Base-by-base conservation (phyloP, 495 filamentous ascomycete species). In the Astrocystis sublimbata region DNA sequence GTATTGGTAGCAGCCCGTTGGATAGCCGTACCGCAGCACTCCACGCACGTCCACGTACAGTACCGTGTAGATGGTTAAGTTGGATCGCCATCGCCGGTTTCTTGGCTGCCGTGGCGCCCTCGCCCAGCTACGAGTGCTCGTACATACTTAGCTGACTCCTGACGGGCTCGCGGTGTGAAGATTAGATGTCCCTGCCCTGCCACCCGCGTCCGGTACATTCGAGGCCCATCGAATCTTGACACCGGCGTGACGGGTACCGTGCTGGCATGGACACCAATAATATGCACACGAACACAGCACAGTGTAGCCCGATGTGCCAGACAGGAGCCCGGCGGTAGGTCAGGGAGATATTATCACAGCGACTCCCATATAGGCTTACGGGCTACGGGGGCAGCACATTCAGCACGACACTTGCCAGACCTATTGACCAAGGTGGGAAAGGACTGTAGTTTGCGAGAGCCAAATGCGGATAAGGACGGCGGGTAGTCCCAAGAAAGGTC, bases 81-180 rank as follows among this genome's bases (percentile, higher is more conserved):
- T 45, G 50, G 58, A 61, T 61, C 58, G 58, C 38, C 58, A 46
- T 61, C 47, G 58, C 47, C 58, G 58, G 36, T 38, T 60, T 47
- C 58, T 42, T 61, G 58, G 41, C 43, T 28, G 21, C 33, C 17
- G 24, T 36, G 31, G 56, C 46, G 58, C 47, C 28, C 47, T 61
- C 47, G 58, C 58, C 47, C 58, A 47, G 58, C 53, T 61, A 43
- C n/a, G n/a, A n/a, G n/a, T n/a, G n/a, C n/a, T n/a, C n/a, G n/a
- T n/a, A n/a, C n/a, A n/a, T n/a, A n/a, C n/a, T n/a, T n/a, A n/a
- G n/a, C n/a, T n/a, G n/a, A n/a, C n/a, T n/a, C n/a, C n/a, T n/a
- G n/a, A n/a, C n/a, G n/a, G n/a, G n/a, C n/a, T n/a, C n/a, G n/a
- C n/a, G n/a, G n/a, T n/a, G n/a, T n/a, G n/a, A n/a, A n/a, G n/a